These are phyloP conservation scores for Rehmannia glutinosa DNA, from an alignment of 257 asterid species.

Conservation along the genomic window DNA sequence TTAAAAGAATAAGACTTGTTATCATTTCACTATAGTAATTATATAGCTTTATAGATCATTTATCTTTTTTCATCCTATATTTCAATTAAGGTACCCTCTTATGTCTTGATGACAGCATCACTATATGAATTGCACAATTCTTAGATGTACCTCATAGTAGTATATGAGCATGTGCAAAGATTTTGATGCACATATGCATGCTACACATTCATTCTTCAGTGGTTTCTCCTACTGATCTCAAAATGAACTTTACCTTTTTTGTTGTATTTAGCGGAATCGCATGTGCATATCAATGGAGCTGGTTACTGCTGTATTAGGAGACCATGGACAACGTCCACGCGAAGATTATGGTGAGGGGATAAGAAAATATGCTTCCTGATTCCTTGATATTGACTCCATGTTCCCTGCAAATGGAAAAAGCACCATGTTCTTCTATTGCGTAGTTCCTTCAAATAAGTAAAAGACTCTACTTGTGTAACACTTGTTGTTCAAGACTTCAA, in stretches of 20 bases:
- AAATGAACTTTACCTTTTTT: conserved; percentile 7
- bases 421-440: not conserved
- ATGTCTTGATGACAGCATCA: not conserved
- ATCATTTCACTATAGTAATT: not conserved
- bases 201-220: not conserved
- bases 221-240: conserved; percentile 15
- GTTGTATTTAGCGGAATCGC: conserved; percentile 49
- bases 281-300: conserved; percentile 96
- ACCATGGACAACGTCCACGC: conserved; percentile 94
- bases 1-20: not conserved
- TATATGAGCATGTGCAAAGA: not conserved
- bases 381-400: conserved; percentile 3
- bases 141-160: not conserved
- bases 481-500: not conserved
- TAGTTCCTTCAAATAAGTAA: not conserved
- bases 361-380: not conserved
- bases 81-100: not conserved
- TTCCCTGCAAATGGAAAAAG: not conserved
- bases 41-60: conserved; percentile 8
- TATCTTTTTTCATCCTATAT: conserved; percentile 6
- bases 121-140: conserved; percentile 5
- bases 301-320: conserved; percentile 98
- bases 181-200: conserved; percentile 2
- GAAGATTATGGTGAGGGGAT: conserved; percentile 86
- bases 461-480: not conserved